Conservation (phyloP, 805 yeast genomes). For the Komagataella pastoris region DNA sequence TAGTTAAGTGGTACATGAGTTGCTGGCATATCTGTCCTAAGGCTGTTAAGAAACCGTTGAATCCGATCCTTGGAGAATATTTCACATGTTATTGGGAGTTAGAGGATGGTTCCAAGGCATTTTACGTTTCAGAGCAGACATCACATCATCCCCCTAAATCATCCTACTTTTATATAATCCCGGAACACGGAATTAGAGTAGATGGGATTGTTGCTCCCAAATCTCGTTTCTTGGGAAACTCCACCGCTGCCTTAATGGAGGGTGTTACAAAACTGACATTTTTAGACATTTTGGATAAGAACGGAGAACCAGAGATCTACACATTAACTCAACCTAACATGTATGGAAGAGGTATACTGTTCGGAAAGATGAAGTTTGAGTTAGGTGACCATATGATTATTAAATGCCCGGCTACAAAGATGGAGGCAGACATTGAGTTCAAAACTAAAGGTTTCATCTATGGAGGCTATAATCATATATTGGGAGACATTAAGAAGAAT, state of each 20-base stretch:
- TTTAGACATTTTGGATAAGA: conserved; percentile 37
- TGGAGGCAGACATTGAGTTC: conserved; percentile 76
- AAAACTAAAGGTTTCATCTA: conserved; percentile 90
- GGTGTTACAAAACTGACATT: conserved; percentile 68
- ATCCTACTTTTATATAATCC: conserved; percentile 79
- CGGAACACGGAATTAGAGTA: conserved; percentile 66
- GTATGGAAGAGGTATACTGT: conserved; percentile 85
- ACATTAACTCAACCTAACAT: conserved; percentile 90
- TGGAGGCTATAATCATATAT: conserved; percentile 84
- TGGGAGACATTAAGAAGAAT: conserved; percentile 51
- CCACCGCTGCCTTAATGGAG: conserved; percentile 96
- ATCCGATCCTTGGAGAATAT: conserved; percentile 88
- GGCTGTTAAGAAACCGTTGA: conserved; percentile 94
- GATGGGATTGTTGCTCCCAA: conserved; percentile 86
- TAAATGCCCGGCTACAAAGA: conserved; percentile 42
- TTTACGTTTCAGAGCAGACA: conserved; percentile 85
- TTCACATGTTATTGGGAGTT: conserved; percentile 90
- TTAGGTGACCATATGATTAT: conserved; percentile 86
- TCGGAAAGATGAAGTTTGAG: conserved; percentile 84
- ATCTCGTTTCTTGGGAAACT: conserved; percentile 84
- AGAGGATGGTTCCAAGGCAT: conserved; percentile 54
- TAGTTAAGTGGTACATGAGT: conserved; percentile 82
- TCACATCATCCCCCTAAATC: conserved; percentile 99
- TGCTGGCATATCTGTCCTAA: conserved; percentile 98
- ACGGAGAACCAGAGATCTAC: conserved; percentile 48